phyloP scores from a whole-genome alignment of 345 rosid genomes.

The Boechera retrofracta region DNA sequence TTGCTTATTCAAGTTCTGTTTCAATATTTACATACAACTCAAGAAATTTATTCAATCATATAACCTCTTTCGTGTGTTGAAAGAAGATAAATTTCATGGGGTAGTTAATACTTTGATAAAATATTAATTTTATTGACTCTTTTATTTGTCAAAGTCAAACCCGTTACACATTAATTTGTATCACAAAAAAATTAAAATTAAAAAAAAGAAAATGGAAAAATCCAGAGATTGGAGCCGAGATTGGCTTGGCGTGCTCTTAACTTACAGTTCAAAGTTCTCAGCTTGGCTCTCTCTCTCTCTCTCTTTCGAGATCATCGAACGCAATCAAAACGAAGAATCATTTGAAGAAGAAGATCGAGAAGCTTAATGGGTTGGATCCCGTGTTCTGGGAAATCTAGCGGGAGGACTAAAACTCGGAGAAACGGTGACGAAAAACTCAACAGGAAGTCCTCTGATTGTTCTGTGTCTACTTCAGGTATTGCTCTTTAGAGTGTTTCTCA shows the following conservation, averaged over 20 bases:
- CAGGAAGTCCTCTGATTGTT: conserved; percentile 47
- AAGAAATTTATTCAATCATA: not conserved
- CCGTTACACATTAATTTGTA: conserved; percentile 14
- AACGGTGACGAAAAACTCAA: conserved; percentile 48
- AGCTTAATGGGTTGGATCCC: conserved; percentile 73
- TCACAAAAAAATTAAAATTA: not conserved
- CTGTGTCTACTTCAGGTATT: conserved; percentile 53
- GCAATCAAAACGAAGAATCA: conserved; percentile 26
- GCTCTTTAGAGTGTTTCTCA: not conserved
- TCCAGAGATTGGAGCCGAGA: conserved; percentile 36
- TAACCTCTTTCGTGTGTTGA: not conserved
- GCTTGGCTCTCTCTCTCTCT: conserved; percentile 28
- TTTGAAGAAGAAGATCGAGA: conserved; percentile 21
- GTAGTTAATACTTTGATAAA: conserved; percentile 9
- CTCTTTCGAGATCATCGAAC: conserved; percentile 42
- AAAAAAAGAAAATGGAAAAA: conserved; percentile 12
- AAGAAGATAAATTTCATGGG: not conserved
- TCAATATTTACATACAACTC: not conserved
- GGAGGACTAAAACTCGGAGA: conserved; percentile 47
- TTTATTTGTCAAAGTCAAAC: conserved; percentile 34
- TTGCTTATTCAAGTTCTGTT: not conserved
- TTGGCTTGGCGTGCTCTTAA: conserved; percentile 40
- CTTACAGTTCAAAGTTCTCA: conserved; percentile 33
- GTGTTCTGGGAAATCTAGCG: conserved; percentile 67
- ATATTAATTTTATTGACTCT: not conserved